phyloP scores from a whole-genome alignment of 1,284 basidiomycete genomes.

The Neolentinus lepideus region DNA sequence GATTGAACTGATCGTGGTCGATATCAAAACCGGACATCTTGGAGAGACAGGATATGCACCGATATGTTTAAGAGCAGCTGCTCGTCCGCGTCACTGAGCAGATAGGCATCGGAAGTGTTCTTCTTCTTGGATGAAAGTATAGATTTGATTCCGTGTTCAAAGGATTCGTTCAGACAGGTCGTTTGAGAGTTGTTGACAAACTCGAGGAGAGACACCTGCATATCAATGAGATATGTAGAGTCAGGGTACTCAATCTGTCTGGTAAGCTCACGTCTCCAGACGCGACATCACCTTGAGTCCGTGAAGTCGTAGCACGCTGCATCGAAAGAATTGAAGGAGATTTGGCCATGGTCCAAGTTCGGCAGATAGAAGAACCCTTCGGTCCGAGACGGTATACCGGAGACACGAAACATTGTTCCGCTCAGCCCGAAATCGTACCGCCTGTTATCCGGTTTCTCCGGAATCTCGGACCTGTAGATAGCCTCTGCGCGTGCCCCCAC shows the following conservation, averaged over 20 bases:
- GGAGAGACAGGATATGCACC: constrained; percentile 33
- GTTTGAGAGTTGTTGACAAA: constrained; percentile 54
- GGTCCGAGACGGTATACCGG: too few relatives aligned
- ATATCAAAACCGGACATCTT: background rate
- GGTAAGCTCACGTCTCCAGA: background rate
- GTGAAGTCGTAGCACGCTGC: background rate
- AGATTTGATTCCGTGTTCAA: constrained; percentile 50
- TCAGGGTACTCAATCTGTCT: background rate
- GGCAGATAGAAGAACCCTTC: too few relatives aligned
- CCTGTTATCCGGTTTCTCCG: too few relatives aligned
- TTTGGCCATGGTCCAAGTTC: too few relatives aligned
- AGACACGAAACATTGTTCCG: too few relatives aligned
- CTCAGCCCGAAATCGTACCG: too few relatives aligned
- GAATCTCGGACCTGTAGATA: too few relatives aligned
- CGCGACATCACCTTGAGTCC: background rate
- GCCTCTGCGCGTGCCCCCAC: too few relatives aligned
- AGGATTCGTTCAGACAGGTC: constrained; percentile 73
- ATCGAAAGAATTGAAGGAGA: background rate
- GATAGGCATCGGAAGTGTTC: constrained; percentile 42
- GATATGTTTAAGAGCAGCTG: constrained; percentile 67
- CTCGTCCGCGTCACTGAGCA: constrained; percentile 78
- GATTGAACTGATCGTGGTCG: constrained; percentile 60
- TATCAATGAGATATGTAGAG: background rate
- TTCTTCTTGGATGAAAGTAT: constrained; percentile 44
- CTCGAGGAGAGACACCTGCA: constrained; percentile 43